Evolutionary conservation across 139 green algal genomes (phyloP).

Genomic region (Coelastrella sp.): DNA sequence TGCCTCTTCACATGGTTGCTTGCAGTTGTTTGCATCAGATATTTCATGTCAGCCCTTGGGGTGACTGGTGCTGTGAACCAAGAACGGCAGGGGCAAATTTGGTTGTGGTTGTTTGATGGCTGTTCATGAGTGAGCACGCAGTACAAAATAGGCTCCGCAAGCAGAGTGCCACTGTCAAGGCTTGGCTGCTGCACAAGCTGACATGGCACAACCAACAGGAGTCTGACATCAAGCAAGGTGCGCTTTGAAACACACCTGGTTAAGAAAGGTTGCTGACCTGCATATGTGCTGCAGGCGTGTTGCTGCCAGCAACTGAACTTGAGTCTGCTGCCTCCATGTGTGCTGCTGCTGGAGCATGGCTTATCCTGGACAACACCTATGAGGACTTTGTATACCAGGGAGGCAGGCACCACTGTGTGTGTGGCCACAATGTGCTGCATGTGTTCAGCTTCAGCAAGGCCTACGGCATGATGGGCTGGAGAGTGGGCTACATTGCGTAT

Average conservation of each 20-base stretch:
- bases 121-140: no score
- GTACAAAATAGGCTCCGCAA: not conserved
- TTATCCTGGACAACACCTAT: slow-evolving; percentile 97
- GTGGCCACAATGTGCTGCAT: slow-evolving; percentile 81
- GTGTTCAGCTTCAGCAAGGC: slow-evolving; percentile 93
- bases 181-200: slow-evolving; percentile 53
- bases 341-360: slow-evolving; percentile 74
- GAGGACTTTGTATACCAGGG: slow-evolving; percentile 91
- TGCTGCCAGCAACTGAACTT: slow-evolving; percentile 74
- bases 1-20: not conserved
- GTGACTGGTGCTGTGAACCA: no score
- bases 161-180: slow-evolving; percentile 51
- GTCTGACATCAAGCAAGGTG: no score
- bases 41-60: no score
- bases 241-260: not conserved
- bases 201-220: not conserved
- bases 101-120: no score
- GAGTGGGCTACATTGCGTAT: slow-evolving; percentile 49
- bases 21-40: no score
- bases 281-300: slow-evolving; percentile 66
- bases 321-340: slow-evolving; percentile 72
- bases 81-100: no score
- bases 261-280: not conserved
- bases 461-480: slow-evolving; percentile 91
- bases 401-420: slow-evolving; percentile 68